Evolutionary conservation across 805 yeast species (phyloP).

Genomic region (Tanozyma kutaoensis): DNA sequence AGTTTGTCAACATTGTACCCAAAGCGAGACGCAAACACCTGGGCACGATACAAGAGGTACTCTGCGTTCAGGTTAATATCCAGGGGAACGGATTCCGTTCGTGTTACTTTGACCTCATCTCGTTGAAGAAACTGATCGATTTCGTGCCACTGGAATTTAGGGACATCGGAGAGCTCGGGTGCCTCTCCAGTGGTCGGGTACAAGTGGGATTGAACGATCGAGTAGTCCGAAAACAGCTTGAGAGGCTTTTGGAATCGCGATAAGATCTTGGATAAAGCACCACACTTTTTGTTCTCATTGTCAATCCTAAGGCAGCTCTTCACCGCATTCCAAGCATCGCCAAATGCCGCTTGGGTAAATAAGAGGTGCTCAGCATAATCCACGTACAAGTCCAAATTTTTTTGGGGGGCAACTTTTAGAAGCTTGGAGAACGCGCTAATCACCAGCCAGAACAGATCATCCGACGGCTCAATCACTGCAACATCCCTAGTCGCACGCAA

Average conservation of each 20-base stretch:
- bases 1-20: slow-evolving; percentile 4
- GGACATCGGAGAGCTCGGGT: slow-evolving; percentile 1
- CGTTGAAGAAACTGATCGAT: slow-evolving; percentile 1
- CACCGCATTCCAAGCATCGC: slow-evolving; percentile 35
- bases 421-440: slow-evolving; percentile 14
- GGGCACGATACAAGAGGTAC: slow-evolving; percentile 25
- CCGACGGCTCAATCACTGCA: background rate
- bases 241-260: slow-evolving; percentile 30
- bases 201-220: slow-evolving; percentile 16
- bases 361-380: slow-evolving; percentile 18
- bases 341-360: slow-evolving; percentile 39
- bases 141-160: slow-evolving; percentile 2
- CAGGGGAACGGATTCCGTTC: slow-evolving; percentile 9
- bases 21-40: slow-evolving; percentile 11
- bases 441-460: slow-evolving; percentile 4
- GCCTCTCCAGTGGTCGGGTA: slow-evolving; percentile 4
- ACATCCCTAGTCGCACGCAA: slow-evolving; percentile 1
- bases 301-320: slow-evolving; percentile 66
- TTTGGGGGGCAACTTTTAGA: slow-evolving; percentile 13
- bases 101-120: slow-evolving; percentile 12
- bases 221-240: slow-evolving; percentile 29
- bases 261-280: slow-evolving; percentile 37
- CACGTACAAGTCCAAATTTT: slow-evolving; percentile 12
- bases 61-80: slow-evolving; percentile 27
- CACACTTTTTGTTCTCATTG: slow-evolving; percentile 57